These are phyloP conservation scores for Irpex lacteus DNA, from an alignment of 1,284 basidiomycete genomes.

Conservation along the genomic window DNA sequence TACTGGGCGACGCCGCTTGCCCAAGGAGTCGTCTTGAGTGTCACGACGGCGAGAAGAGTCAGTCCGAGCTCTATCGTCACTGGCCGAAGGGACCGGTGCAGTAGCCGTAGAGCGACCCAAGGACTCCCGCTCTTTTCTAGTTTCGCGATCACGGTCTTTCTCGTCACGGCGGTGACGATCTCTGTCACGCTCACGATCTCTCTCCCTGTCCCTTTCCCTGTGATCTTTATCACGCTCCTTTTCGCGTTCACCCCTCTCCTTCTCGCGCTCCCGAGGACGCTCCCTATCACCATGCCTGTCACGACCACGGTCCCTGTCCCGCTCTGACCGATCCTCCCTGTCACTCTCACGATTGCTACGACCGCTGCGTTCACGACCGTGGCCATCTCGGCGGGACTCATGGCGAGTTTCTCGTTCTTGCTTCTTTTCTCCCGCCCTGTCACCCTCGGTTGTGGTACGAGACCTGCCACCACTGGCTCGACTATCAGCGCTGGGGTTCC, in stretches of 20 bases:
- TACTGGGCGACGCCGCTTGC: constrained; percentile 61
- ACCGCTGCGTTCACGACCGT: constrained; percentile 20
- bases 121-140: constrained; percentile 33
- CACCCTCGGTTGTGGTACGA: constrained; percentile 43
- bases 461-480: constrained; percentile 63
- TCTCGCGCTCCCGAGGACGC: constrained; percentile 25
- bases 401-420: constrained; percentile 43
- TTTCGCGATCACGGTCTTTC: constrained; percentile 51
- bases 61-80: constrained; percentile 55
- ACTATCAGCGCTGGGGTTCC: constrained; percentile 71
- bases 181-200: constrained; percentile 29
- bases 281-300: constrained; percentile 34
- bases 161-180: constrained; percentile 41
- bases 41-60: constrained; percentile 56
- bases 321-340: constrained; percentile 23
- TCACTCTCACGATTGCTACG: constrained; percentile 34
- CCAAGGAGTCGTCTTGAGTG: constrained; percentile 49
- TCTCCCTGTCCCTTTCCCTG: constrained; percentile 34
- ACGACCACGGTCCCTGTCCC: constrained; percentile 36
- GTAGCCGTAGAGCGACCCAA: constrained; percentile 19
- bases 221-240: constrained; percentile 39
- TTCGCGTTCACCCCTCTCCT: constrained; percentile 23
- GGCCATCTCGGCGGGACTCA: constrained; percentile 40
- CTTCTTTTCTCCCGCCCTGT: constrained; percentile 49
- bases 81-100: constrained; percentile 23